Evolutionary conservation across 2,329 filamentous ascomycete species (phyloP).

Genomic region (Leptographium lundbergii): DNA sequence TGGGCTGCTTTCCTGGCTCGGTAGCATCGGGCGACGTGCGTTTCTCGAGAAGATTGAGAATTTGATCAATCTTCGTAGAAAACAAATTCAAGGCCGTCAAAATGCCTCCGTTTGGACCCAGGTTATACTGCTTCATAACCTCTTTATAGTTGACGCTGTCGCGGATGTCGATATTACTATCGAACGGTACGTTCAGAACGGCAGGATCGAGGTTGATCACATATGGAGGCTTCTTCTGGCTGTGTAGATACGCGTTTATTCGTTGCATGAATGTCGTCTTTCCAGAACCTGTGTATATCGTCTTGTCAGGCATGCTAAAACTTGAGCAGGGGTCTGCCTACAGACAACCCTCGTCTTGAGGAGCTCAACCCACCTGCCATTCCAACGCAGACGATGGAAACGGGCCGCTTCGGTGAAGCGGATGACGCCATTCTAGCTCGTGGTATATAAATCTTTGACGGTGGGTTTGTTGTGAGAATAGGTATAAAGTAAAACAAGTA

Average conservation of each 20-base stretch:
- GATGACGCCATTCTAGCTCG: neutral
- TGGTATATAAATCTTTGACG: neutral
- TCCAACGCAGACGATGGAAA: constrained; percentile 77
- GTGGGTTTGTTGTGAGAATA: too few relatives aligned
- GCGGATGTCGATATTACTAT: constrained; percentile 96
- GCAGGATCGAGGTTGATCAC: constrained; percentile 96
- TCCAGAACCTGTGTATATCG: constrained; percentile 53
- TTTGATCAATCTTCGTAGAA: constrained; percentile 95
- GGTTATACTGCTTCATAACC: constrained; percentile 98
- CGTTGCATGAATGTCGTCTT: constrained; percentile 99
- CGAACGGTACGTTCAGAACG: constrained; percentile 85
- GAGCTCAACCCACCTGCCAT: constrained; percentile 59
- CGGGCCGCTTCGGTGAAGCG: neutral
- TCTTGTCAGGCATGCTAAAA: neutral
- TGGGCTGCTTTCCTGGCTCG: constrained; percentile 46
- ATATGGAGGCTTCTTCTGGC: constrained; percentile 70
- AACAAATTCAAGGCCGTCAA: constrained; percentile 93
- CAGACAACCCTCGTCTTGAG: neutral
- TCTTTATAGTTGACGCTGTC: constrained; percentile 99
- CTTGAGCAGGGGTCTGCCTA: neutral
- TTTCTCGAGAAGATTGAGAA: constrained; percentile 82
- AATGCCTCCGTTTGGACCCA: constrained; percentile 94
- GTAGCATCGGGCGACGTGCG: constrained; percentile 53
- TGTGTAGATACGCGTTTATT: constrained; percentile 86
- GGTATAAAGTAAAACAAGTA: too few relatives aligned